Evolutionary conservation across 305 asterid genomes (phyloP).

Genomic region (Plantago coronopus): DNA sequence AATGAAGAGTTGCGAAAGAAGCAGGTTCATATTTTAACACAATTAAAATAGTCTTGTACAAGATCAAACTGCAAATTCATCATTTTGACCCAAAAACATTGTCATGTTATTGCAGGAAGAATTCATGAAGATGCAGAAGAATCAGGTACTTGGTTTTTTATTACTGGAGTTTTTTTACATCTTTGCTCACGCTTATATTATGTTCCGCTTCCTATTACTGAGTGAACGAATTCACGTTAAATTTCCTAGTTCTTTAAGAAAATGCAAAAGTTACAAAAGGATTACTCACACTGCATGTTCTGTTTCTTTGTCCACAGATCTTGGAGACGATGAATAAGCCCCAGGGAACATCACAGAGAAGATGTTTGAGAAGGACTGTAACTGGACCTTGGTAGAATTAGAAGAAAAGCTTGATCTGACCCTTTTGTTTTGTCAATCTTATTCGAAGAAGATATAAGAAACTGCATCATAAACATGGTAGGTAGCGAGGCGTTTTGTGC

Average conservation of each 20-base stretch:
- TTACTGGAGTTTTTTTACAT: neutral
- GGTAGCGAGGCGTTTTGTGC: constrained; percentile 8
- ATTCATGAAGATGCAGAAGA: constrained; percentile 43
- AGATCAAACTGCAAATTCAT: constrained; percentile 7
- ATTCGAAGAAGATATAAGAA: neutral
- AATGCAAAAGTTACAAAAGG: too few species aligned
- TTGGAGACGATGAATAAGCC: constrained; percentile 13
- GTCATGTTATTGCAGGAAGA: constrained; percentile 47
- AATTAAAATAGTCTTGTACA: constrained; percentile 2
- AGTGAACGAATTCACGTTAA: too few species aligned
- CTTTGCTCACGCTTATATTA: constrained; percentile 1
- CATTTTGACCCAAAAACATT: constrained; percentile 20
- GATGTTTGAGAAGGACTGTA: constrained; percentile 18
- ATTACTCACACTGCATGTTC: neutral
- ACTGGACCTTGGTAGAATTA: constrained; percentile 22
- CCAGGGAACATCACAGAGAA: constrained; percentile 3
- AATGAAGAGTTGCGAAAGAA: constrained; percentile 68
- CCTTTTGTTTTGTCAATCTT: constrained; percentile 4
- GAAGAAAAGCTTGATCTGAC: neutral
- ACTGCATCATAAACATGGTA: neutral
- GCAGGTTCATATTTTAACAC: constrained; percentile 46
- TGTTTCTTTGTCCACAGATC: constrained; percentile 35
- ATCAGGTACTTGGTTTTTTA: constrained; percentile 33
- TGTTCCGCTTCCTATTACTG: too few species aligned
- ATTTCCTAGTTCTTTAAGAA: too few species aligned